Conservation (phyloP, 257 asterid genomes). For the Solanum virginianum region DNA sequence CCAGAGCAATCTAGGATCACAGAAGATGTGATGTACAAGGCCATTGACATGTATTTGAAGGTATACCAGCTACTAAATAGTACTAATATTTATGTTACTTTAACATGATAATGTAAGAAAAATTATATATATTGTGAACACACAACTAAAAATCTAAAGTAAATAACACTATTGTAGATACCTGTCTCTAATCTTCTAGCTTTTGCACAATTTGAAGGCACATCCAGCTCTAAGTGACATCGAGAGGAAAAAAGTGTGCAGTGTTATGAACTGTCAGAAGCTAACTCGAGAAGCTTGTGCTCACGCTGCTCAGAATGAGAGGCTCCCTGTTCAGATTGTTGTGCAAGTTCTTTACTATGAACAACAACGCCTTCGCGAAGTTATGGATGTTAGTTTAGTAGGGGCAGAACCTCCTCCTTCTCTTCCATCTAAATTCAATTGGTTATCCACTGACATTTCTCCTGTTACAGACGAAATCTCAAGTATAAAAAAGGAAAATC, state of each 20-base stretch:
- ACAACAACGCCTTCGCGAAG: slow-evolving; percentile 75
- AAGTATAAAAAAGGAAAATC: slow-evolving; percentile 43
- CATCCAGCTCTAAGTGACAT: slow-evolving; percentile 68
- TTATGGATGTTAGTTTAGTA: slow-evolving; percentile 24
- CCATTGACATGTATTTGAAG: slow-evolving; percentile 80
- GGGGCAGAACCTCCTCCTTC: slow-evolving; percentile 23
- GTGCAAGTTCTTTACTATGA: slow-evolving; percentile 89
- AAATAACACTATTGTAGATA: neutral
- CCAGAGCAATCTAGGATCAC: slow-evolving; percentile 51
- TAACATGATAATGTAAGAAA: neutral
- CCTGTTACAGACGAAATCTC: slow-evolving; percentile 32
- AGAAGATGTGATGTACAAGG: slow-evolving; percentile 79
- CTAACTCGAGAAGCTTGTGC: slow-evolving; percentile 87
- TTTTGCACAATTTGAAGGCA: slow-evolving; percentile 37
- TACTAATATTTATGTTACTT: neutral
- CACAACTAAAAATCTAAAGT: neutral
- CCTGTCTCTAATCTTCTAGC: neutral
- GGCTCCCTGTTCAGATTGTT: slow-evolving; percentile 78
- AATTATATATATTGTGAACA: neutral
- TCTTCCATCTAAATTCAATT: slow-evolving; percentile 10
- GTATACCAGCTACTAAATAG: slow-evolving; percentile 13
- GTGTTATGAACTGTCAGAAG: slow-evolving; percentile 90
- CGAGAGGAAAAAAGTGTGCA: slow-evolving; percentile 81
- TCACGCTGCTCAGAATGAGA: slow-evolving; percentile 83
- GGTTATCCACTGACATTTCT: slow-evolving; percentile 15